Percentiles rank a stretch among this genome's conserved stretches.
These are phyloP conservation scores for Pichia cabralensis DNA, from an alignment of 805 yeast genomes.

Conservation along the genomic window DNA sequence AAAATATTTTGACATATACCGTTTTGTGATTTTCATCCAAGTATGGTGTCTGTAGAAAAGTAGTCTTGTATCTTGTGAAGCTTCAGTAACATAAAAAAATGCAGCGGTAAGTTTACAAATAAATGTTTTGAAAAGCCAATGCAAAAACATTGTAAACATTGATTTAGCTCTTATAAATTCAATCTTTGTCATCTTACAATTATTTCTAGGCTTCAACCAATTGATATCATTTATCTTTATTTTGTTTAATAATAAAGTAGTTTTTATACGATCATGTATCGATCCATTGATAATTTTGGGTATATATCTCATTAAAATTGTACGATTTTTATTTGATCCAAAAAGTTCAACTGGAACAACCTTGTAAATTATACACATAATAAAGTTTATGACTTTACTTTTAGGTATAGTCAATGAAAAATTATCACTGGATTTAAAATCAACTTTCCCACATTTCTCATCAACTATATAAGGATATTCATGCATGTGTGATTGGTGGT, in stretches of 20 bases:
- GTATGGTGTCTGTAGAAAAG: slow-evolving; percentile 45
- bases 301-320: slow-evolving; percentile 28
- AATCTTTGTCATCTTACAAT: slow-evolving; percentile 26
- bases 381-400: slow-evolving; percentile 31
- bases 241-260: slow-evolving; percentile 25
- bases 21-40: slow-evolving; percentile 40
- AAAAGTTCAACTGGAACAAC: slow-evolving; percentile 41
- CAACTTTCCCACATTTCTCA: slow-evolving; percentile 21
- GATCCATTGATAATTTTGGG: slow-evolving; percentile 29
- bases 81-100: slow-evolving; percentile 62
- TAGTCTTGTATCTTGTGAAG: slow-evolving; percentile 30
- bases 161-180: slow-evolving; percentile 31
- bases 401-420: slow-evolving; percentile 26
- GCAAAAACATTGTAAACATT: slow-evolving; percentile 33
- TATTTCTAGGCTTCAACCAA: slow-evolving; percentile 40
- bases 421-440: slow-evolving; percentile 13
- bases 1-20: slow-evolving; percentile 36
- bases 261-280: slow-evolving; percentile 26
- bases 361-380: slow-evolving; percentile 33
- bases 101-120: slow-evolving; percentile 37
- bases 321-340: slow-evolving; percentile 44
- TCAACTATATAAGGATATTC: slow-evolving; percentile 30
- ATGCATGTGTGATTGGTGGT: slow-evolving; percentile 24
- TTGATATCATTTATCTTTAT: slow-evolving; percentile 35
- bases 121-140: slow-evolving; percentile 47